These are phyloP conservation scores for Royoungia palumana DNA, from an alignment of 768 basidiomycete genomes.

Conservation along the genomic window DNA sequence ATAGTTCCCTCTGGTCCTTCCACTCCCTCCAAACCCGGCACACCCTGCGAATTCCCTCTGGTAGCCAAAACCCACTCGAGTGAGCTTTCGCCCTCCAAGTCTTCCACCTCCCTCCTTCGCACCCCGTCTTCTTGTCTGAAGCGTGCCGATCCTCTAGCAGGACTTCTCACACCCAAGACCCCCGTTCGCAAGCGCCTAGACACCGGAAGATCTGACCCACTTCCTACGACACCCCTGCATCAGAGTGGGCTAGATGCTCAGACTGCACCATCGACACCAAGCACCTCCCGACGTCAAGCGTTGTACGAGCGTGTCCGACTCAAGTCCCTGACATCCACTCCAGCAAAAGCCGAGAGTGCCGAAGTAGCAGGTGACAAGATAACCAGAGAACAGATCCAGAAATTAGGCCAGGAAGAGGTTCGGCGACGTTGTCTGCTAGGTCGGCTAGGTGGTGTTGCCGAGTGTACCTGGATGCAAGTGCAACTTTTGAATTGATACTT, in stretches of 20 bases:
- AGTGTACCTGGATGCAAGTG: conserved; percentile 82
- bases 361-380: conserved; percentile 44
- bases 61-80: conserved; percentile 32
- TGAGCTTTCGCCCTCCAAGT: conserved; percentile 45
- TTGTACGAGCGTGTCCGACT: conserved; percentile 79
- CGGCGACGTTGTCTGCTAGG: conserved; percentile 73
- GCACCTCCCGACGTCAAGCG: conserved; percentile 72
- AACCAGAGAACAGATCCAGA: conserved; percentile 63
- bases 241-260: conserved; percentile 53
- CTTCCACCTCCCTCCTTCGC: conserved; percentile 52
- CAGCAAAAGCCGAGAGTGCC: conserved; percentile 51
- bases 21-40: conserved; percentile 38
- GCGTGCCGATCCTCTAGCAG: conserved; percentile 31
- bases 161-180: conserved; percentile 37
- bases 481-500: no score
- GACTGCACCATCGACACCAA: conserved; percentile 66
- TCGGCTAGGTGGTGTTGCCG: conserved; percentile 75
- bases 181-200: conserved; percentile 47
- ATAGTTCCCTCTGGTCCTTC: conserved; percentile 29
- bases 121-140: conserved; percentile 57
- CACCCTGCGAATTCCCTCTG: conserved; percentile 35
- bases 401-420: conserved; percentile 75
- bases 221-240: conserved; percentile 65
- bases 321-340: conserved; percentile 63
- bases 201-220: conserved; percentile 31